Evolutionary conservation across 495 filamentous ascomycete species (phyloP), one percentile per base, ranked within the genome.

Genomic region (Annulohypoxylon maeteangense): DNA sequence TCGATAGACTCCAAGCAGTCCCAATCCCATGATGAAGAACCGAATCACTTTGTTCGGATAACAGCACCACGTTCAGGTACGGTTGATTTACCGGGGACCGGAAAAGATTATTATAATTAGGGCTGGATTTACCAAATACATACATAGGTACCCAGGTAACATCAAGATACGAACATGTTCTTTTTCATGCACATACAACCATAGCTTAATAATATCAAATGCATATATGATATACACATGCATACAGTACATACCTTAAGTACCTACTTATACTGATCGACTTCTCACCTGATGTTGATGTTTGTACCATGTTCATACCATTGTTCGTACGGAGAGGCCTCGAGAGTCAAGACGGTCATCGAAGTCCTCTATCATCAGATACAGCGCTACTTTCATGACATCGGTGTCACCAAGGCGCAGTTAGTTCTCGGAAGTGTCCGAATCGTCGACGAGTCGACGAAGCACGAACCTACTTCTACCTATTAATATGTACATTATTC

Each of bases 1-100:
- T 74, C 71, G 16, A 69, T 76, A 31, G 63, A 76, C 29, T 12
- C 54, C 16, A 68, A 74, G n/a, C 62, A 72, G 34, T 51, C 62
- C 36, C 58, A 60, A n/a, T 27, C 60, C 34, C 14, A 40, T 7
- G 57, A 75, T 58, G 57, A 40, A 56, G 50, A 54, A 31, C 66
- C 66, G 16, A 54, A 70, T 31, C 65, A 61, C 40, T 72, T 67
- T 42, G 63, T 72, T 31, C 69, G 61, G 48, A 62, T 74, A 22
- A 72, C 68, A 42, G 65, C 74, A n/a, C 65, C 65, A 7, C 65
- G 53, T 23, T 65, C 47, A 18, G 58, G 65, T 12, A 68, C 65
- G 57, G 65, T 62, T 3, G 36, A 68, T 31, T 50, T 68, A 62
- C 51, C 59, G 31, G 59, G 59, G 7, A 44, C 51, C 0, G 59